Base-by-base conservation (phyloP, 1,284 basidiomycete genomes). In the Mycosarcoma mackinlayi region DNA sequence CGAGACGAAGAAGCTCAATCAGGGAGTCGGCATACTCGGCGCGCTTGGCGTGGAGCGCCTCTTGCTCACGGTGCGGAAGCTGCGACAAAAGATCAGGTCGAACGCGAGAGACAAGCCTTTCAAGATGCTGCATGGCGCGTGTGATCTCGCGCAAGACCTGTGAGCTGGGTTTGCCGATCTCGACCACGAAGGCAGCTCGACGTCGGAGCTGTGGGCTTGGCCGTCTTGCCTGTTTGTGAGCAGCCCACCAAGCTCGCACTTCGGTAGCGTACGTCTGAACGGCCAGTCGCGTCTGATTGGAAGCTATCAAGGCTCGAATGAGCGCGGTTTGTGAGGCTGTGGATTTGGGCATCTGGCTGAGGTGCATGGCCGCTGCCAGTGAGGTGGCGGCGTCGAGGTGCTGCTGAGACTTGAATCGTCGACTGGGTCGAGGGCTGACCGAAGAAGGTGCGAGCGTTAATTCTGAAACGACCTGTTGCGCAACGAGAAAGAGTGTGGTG, bases 191-290 rank as follows among this genome's bases (percentile, higher is more conserved):
- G 13, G 51, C 55, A 41, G 66, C 66, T 24, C 59, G 45, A 1
- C 41, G 50, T 41, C 66, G 59, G 10, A 41, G 28, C 2, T 25
- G 27, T 16, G 35, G 35, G 8, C 47, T 51, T 6, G 55, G 34
- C 3, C 59, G 66, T 19, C 18, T 46, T 6, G 39, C 55, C 21
- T 69, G 40, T 16, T 40, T 51, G 37, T 63, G 53, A 28, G 59
- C 54, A 16, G n/a, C 27, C 67, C 68, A 71, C 68, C 68, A 71
- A 1, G 62, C 52, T 9, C 51, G 51, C 1, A 66, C 50, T 39
- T 71, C 68, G 30, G 44, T 45, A 18, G 50, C 58, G 25, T 27
- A 71, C 1, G 54, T 50, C 24, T 50, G 47, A 4, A 61, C 55
- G 8, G 68, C 68, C 14, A 66, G 19, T 3, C 16, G 33, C 6